phyloP scores from a whole-genome alignment of 148 eudicot species.

The Camellia sinensis region DNA sequence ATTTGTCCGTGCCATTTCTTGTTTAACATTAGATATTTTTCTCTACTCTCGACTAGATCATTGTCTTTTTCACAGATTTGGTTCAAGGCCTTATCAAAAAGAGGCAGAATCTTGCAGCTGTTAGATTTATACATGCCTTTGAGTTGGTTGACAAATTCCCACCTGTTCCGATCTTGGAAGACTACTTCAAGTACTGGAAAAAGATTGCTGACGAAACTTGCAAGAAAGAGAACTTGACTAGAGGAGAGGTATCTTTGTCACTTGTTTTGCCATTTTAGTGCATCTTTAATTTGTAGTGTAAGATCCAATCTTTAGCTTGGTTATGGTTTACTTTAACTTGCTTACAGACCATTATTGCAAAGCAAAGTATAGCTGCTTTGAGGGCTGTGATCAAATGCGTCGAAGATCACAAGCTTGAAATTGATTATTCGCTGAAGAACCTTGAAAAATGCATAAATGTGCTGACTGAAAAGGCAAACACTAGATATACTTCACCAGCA shows the following conservation, averaged over 20 bases:
- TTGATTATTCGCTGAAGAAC: no score
- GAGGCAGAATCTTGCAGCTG: background rate
- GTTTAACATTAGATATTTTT: no score
- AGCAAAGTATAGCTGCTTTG: background rate
- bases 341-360: background rate
- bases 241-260: background rate
- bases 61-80: background rate
- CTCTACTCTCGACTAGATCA: no score
- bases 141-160: background rate
- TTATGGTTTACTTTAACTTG: background rate
- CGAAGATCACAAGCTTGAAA: background rate
- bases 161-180: background rate
- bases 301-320: background rate
- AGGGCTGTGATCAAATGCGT: background rate
- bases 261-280: background rate
- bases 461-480: no score
- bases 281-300: background rate
- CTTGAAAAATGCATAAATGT: no score
- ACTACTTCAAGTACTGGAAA: background rate
- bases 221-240: background rate
- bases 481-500: no score
- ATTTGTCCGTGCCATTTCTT: no score
- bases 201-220: background rate
- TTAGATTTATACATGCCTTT: background rate
- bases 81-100: background rate